Evolutionary conservation across 345 rosid species (phyloP), one percentile per base, ranked within the genome.

Genomic region (Salix caprea): DNA sequence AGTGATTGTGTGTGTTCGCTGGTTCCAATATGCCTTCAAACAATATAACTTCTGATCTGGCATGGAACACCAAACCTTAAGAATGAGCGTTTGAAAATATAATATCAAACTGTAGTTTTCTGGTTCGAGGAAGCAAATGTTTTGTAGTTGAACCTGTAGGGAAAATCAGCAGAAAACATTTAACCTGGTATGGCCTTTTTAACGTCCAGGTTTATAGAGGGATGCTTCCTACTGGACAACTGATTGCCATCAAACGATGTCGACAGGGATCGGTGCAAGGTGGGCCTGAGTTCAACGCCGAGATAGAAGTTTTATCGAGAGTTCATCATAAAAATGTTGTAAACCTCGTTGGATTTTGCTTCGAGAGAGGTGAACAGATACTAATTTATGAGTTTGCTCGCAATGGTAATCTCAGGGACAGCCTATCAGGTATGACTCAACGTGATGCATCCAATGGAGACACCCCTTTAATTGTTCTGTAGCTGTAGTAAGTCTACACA

Each of bases 251-350:
- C 8, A 77, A 81, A 73, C 32, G 80, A 69, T 80, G 80, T 50
- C 77, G 69, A 69, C 80, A 73, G 73, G 80, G 75, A 62, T 81
- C 83, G 24, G 61, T 69, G 75, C 84, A 80, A 28, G 83, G 83
- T 26, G 80, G 77, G 21, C 21, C 58, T 5, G 79, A 80, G 21
- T 80, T 80, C 68, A 81, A 81, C 39, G 74, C 48, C 5, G 80
- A 77, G 72, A 77, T 81, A 40, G 84, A 81, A 42, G 42, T 81
- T 12, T 77, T 81, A 14, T 81, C 84, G 9, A 50, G 84, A 62
- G 84, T 77, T 15, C 84, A 81, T 76, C 80, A 81, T 8, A 81
- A 81, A 50, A 81, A 81, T 76, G 77, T 81, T 4, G 77, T 76
- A 14, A 65, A 77, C 74, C 80, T 80, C 26, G 11, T 76, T 42